phyloP scores from a whole-genome alignment of 352 stramenopile genomes.

The Globisporangium lucens region DNA sequence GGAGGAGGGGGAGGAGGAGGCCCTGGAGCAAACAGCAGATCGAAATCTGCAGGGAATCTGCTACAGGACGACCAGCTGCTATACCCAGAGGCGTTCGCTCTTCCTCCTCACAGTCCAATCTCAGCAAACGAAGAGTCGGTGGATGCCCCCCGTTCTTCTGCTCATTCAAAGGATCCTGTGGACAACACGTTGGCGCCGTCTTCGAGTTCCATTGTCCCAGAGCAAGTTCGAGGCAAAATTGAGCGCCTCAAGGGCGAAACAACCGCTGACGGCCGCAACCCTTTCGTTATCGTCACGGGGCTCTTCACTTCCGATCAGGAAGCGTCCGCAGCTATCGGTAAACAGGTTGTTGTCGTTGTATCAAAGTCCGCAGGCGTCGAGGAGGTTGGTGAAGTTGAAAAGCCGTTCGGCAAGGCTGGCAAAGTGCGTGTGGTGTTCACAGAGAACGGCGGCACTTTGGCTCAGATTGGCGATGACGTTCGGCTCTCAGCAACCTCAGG shows the following conservation, averaged over 20 bases:
- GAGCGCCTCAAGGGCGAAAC: conserved; percentile 75
- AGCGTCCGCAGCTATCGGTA: conserved; percentile 30
- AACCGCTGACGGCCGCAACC: conserved; percentile 53
- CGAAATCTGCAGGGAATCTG: conserved; percentile 20
- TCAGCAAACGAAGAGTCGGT: not conserved
- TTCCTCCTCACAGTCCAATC: not conserved
- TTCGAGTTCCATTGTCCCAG: not conserved
- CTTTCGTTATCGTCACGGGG: conserved; percentile 52
- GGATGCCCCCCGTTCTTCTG: not conserved
- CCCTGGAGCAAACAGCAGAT: not conserved
- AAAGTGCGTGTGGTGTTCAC: conserved; percentile 64
- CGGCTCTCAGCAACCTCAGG: conserved; percentile 7
- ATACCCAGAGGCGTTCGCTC: conserved; percentile 44
- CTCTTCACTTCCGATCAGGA: conserved; percentile 50
- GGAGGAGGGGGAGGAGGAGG: not conserved
- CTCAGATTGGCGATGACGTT: conserved; percentile 40
- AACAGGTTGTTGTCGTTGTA: conserved; percentile 20
- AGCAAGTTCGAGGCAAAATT: conserved; percentile 25
- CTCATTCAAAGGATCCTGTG: no score
- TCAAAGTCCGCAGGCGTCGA: conserved; percentile 11
- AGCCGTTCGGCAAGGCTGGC: conserved; percentile 73
- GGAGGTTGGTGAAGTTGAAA: conserved; percentile 56
- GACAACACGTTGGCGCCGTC: not conserved
- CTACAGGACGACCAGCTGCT: conserved; percentile 41
- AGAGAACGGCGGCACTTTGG: conserved; percentile 39